phyloP scores from a whole-genome alignment of 768 basidiomycete species.

The Mycena rebaudengoi region DNA sequence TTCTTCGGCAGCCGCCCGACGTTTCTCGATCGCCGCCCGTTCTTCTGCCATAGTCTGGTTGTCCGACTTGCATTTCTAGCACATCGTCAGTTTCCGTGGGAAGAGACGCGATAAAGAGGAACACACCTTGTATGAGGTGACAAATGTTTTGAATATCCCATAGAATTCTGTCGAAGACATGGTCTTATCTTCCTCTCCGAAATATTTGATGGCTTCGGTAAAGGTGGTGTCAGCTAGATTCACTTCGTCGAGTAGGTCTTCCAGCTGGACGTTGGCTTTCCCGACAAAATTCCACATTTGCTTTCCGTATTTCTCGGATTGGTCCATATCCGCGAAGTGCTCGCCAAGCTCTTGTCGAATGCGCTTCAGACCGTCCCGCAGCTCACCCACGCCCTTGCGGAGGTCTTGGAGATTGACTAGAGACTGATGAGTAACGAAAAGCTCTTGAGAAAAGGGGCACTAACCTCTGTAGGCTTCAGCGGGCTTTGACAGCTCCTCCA shows the following conservation, averaged over 20 bases:
- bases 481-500: constrained; percentile 89
- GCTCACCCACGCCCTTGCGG: constrained; percentile 74
- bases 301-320: constrained; percentile 80
- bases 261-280: constrained; percentile 76
- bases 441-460: constrained; percentile 3
- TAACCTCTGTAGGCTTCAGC: constrained; percentile 93
- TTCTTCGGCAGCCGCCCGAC: constrained; percentile 74
- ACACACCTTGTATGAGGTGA: constrained; percentile 90
- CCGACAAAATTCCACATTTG: constrained; percentile 94
- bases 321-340: constrained; percentile 77
- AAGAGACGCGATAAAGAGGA: neutral
- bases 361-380: constrained; percentile 78
- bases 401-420: constrained; percentile 89
- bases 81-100: neutral
- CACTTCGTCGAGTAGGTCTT: constrained; percentile 88
- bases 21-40: constrained; percentile 68
- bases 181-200: constrained; percentile 91
- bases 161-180: constrained; percentile 93
- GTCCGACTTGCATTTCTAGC: constrained; percentile 82
- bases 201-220: constrained; percentile 87
- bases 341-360: constrained; percentile 85
- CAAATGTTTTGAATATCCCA: constrained; percentile 96
- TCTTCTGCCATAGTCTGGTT: constrained; percentile 82
- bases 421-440: constrained; percentile 12
- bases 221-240: constrained; percentile 86